A percentile compares a stretch with the other conserved stretches of the same genome.
Conservation (phyloP, 2,329 filamentous ascomycete species). For the Fusarium dlaminii region DNA sequence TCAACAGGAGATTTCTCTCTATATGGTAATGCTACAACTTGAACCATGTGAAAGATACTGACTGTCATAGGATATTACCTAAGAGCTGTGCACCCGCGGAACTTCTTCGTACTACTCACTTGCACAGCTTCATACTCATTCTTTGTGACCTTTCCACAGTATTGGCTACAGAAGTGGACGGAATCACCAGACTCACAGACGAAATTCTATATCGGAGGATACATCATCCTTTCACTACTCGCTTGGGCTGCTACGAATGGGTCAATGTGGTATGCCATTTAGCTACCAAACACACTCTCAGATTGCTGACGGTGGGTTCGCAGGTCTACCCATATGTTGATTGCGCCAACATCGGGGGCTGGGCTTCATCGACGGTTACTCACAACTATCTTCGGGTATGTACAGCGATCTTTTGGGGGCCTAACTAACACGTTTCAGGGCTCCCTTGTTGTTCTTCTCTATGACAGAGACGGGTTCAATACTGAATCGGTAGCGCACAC, state of each 20-base stretch:
- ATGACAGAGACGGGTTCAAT: neutral
- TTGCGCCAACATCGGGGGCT: neutral
- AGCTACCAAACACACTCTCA: rapidly evolving
- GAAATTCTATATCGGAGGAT: neutral
- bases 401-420: rapidly evolving
- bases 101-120: neutral
- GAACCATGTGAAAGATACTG: rapidly evolving
- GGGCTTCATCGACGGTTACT: neutral
- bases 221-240: neutral
- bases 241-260: neutral
- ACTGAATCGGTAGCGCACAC: neutral
- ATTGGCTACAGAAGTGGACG: neutral
- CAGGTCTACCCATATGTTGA: neutral
- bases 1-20: neutral
- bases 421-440: rapidly evolving
- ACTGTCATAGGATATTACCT: neutral
- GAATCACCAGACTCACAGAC: neutral
- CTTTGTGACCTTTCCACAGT: neutral
- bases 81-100: neutral
- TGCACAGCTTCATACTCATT: neutral
- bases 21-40: neutral
- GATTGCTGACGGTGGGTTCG: rapidly evolving
- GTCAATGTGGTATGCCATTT: neutral
- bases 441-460: neutral
- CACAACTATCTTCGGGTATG: neutral